Conservation (phyloP, 139 green algal genomes). For the Ostreobium quekettii region DNA sequence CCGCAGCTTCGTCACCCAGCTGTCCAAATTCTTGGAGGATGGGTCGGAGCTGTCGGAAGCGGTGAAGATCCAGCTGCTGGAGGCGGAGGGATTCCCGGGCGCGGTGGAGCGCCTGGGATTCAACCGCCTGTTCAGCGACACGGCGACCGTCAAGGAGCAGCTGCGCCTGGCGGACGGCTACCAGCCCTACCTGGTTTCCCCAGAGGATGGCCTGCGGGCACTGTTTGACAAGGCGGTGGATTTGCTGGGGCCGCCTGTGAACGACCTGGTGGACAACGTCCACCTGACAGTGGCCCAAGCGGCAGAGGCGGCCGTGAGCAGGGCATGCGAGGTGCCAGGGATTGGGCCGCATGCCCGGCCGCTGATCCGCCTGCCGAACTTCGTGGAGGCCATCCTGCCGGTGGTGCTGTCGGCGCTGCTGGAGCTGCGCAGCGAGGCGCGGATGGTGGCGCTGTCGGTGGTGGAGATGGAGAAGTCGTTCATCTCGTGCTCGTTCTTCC, state of each 20-base stretch:
- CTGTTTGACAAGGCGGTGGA: constrained; percentile 5
- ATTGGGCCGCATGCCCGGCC: background rate
- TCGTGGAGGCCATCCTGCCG: constrained; percentile 10
- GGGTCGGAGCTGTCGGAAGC: constrained; percentile 14
- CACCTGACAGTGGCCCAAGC: constrained; percentile 6
- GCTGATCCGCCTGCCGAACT: constrained; percentile 6
- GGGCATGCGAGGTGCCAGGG: constrained; percentile 7
- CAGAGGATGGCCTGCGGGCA: background rate
- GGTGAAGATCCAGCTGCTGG: constrained; percentile 6
- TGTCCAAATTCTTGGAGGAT: constrained; percentile 1
- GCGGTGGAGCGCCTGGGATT: background rate
- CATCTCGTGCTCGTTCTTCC: constrained; percentile 14
- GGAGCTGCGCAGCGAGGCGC: constrained; percentile 1
- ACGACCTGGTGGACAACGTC: constrained; percentile 9
- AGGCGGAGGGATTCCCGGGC: constrained; percentile 2
- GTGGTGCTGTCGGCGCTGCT: background rate
- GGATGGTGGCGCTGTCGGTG: background rate
- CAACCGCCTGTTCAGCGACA: constrained; percentile 1
- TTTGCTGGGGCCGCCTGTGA: background rate
- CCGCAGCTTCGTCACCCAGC: constrained; percentile 3
- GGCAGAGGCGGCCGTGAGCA: constrained; percentile 2
- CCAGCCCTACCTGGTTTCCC: constrained; percentile 16
- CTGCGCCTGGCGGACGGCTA: constrained; percentile 16
- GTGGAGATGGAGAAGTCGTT: constrained; percentile 18
- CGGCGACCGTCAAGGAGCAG: constrained; percentile 11